These are phyloP conservation scores for Colletotrichum sp. DNA, from an alignment of 2,329 filamentous ascomycete species.

Conservation along the genomic window DNA sequence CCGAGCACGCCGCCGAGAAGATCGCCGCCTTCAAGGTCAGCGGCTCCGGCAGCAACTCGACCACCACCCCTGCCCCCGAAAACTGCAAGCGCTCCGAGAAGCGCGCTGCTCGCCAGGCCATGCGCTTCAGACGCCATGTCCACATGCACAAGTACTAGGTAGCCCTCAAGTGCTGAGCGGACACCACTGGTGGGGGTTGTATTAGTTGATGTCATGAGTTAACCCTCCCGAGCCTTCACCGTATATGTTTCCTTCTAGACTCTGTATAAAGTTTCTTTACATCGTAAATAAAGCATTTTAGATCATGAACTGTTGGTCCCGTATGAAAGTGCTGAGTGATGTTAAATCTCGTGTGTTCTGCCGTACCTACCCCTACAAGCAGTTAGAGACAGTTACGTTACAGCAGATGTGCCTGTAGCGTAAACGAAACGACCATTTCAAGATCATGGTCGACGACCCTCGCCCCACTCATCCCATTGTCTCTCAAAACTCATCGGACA, in stretches of 20 bases:
- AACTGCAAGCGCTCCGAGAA: not conserved
- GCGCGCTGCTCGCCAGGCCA: not conserved
- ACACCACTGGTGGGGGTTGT: not conserved
- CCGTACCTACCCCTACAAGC: too few relatives aligned
- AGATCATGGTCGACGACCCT: too few relatives aligned
- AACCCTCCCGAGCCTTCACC: not conserved
- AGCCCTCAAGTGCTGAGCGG: not conserved
- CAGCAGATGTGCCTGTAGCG: too few relatives aligned
- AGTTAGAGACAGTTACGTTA: too few relatives aligned
- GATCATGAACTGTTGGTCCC: not conserved
- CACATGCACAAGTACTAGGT: not conserved
- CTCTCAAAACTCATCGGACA: too few relatives aligned
- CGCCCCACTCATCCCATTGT: too few relatives aligned
- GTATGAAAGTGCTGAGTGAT: not conserved
- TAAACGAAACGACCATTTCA: too few relatives aligned
- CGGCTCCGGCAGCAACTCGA: not conserved
- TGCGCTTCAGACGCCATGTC: constrained; percentile 9
- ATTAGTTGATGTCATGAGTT: not conserved
- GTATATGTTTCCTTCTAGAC: constrained; percentile 3
- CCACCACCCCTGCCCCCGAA: not conserved
- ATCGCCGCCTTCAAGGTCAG: constrained; percentile 10
- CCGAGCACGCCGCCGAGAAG: constrained; percentile 22
- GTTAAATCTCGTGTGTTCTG: too few relatives aligned
- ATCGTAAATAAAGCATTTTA: constrained; percentile 3
- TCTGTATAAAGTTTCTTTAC: constrained; percentile 8